Evolutionary conservation across 805 yeast genomes (phyloP).

Genomic region (Wickerhamomyces ciferrii): DNA sequence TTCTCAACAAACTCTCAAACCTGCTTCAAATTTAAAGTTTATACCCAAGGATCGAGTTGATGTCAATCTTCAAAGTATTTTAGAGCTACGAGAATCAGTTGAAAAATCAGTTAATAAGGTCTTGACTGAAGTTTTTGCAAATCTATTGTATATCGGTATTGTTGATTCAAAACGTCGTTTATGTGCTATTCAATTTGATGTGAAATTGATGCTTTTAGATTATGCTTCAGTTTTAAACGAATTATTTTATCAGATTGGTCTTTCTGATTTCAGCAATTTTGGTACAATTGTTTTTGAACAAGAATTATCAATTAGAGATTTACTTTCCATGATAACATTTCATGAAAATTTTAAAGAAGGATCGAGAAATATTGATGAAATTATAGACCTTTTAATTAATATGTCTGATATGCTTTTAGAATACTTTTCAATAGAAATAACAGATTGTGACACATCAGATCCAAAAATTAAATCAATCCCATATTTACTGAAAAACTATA

Average conservation of each 20-base stretch:
- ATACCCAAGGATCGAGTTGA: constrained; percentile 25
- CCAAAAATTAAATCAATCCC: constrained; percentile 53
- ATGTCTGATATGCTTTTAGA: constrained; percentile 80
- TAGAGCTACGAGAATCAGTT: constrained; percentile 46
- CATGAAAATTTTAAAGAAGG: constrained; percentile 1
- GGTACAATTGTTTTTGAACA: constrained; percentile 48
- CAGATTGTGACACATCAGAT: constrained; percentile 18
- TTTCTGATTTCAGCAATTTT: constrained; percentile 76
- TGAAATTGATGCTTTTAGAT: constrained; percentile 72
- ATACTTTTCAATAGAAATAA: constrained; percentile 58
- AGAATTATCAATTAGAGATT: constrained; percentile 27
- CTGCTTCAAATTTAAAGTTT: neutral
- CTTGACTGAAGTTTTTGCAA: constrained; percentile 62
- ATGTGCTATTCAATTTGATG: constrained; percentile 81
- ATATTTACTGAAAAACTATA: constrained; percentile 55
- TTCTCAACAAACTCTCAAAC: neutral
- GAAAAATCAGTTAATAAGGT: constrained; percentile 40
- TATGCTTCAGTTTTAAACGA: constrained; percentile 66
- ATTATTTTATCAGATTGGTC: constrained; percentile 75
- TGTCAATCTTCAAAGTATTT: constrained; percentile 55
- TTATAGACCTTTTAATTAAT: constrained; percentile 24
- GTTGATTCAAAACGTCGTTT: constrained; percentile 68
- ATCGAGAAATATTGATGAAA: constrained; percentile 19
- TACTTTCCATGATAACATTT: constrained; percentile 32
- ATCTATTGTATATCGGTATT: constrained; percentile 74